Conservation (phyloP, 2,329 filamentous ascomycete species). For the Rachicladosporium sp. region DNA sequence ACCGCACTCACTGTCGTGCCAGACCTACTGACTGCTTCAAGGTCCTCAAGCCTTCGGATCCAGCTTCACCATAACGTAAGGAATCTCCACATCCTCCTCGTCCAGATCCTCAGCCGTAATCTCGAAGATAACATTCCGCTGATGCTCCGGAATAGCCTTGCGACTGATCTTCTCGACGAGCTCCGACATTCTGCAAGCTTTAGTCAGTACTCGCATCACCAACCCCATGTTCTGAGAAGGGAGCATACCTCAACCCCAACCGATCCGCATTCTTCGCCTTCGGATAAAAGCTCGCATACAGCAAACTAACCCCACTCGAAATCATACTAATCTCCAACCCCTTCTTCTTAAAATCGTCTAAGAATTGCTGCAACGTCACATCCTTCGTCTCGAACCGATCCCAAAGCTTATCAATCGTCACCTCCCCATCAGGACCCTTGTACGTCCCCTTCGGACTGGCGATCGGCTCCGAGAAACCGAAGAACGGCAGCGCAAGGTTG, state of each 20-base stretch:
- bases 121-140: conserved; percentile 94
- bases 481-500: conserved; percentile 92
- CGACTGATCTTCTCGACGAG: conserved; percentile 82
- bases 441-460: conserved; percentile 88
- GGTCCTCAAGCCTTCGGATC: too few species aligned
- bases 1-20: too few species aligned
- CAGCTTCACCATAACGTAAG: conserved; percentile 85
- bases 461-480: conserved; percentile 96
- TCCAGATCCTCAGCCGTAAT: conserved; percentile 80
- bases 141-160: conserved; percentile 79
- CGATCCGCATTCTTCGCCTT: conserved; percentile 73
- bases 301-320: conserved; percentile 87
- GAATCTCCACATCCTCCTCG: conserved; percentile 91
- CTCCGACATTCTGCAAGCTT: conserved; percentile 58
- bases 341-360: conserved; percentile 67
- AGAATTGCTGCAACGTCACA: conserved; percentile 70
- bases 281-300: conserved; percentile 90
- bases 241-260: conserved; percentile 53
- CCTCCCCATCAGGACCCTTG: conserved; percentile 61
- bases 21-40: too few species aligned
- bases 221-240: too few species aligned
- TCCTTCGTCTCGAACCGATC: conserved; percentile 88
- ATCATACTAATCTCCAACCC: conserved; percentile 83
- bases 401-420: conserved; percentile 91
- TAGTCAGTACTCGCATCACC: conserved; percentile 15